Evolutionary conservation across 106 monocot species (phyloP), one percentile per base, ranked within the genome.

Genomic region (Platanthera zijinensis): DNA sequence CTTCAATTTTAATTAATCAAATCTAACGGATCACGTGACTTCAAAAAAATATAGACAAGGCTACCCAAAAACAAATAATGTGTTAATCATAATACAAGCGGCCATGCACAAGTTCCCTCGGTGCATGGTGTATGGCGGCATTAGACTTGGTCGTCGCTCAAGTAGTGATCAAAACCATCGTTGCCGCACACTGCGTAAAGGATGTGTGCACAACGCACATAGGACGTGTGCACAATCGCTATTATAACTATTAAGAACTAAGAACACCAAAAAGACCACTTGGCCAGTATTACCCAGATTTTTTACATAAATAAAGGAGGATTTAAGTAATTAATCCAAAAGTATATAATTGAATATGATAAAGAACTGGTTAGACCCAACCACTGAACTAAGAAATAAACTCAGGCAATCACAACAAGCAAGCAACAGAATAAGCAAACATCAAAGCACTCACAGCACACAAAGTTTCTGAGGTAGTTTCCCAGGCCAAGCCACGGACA

Each of bases 401-500:
- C 12, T 81, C 79, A 85, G 10, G 86, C 77, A 81, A 32, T 79
- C 83, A 68, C 22, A 81, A 82, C 78, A 82, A 63, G 74, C 81
- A 84, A 82, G 47, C 78, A 69, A 53, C 78, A 39, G 39, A 85
- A 75, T 51, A 74, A 52, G 62, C 86, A 87, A 83, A 61, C 74
- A 68, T 77, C 83, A 83, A 82, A 82, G 79, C 84, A 87, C 87
- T 87, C 87, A 87, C 87, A 79, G 82, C 84, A 87, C 82, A 76
- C 84, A 87, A 82, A 10, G 87, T 82, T 79, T 87, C 87, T 87
- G 87, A 84, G 77, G 87, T 87, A 69, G 87, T 87, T 56, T 87
- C 87, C 87, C 84, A 87, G 30, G 87, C 78, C 76, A 87, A 74
- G 25, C 87, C 87, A 79, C 87, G 84, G 71, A 87, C 82, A 75